phyloP scores from a whole-genome alignment of 2,329 filamentous ascomycete species.

The Aplosporella prunicola region DNA sequence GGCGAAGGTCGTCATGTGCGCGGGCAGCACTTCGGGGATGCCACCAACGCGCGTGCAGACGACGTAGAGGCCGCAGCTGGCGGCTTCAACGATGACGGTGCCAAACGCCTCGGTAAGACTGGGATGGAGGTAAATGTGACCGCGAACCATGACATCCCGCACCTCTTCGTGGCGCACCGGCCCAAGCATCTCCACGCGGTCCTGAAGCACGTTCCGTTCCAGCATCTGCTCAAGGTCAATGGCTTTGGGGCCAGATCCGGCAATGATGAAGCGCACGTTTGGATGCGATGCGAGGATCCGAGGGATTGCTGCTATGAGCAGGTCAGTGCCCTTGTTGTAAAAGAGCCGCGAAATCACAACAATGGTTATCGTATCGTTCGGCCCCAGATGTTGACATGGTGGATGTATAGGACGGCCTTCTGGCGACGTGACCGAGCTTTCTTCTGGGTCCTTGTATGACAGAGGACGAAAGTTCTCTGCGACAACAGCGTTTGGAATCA shows the following conservation, averaged over 20 bases:
- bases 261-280: constrained; percentile 94
- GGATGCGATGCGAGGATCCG: constrained; percentile 81
- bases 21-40: constrained; percentile 90
- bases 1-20: constrained; percentile 95
- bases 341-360: constrained; percentile 96
- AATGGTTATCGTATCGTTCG: constrained; percentile 84
- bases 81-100: constrained; percentile 94
- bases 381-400: constrained; percentile 59
- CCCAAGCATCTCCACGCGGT: constrained; percentile 85
- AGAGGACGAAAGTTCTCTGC: constrained; percentile 87
- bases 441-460: constrained; percentile 28
- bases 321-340: constrained; percentile 96
- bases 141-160: constrained; percentile 91
- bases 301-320: constrained; percentile 92
- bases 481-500: constrained; percentile 95
- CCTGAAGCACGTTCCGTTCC: constrained; percentile 86
- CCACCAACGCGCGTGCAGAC: constrained; percentile 95
- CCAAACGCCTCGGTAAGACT: constrained; percentile 95
- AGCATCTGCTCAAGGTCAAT: constrained; percentile 98
- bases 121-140: constrained; percentile 93
- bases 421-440: constrained; percentile 9
- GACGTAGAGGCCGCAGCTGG: constrained; percentile 89
- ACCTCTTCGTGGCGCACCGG: constrained; percentile 93
- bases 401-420: constrained; percentile 35
- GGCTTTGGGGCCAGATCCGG: constrained; percentile 88